phyloP scores from a whole-genome alignment of 768 basidiomycete species.

The Pleurotus salmoneostramineus region DNA sequence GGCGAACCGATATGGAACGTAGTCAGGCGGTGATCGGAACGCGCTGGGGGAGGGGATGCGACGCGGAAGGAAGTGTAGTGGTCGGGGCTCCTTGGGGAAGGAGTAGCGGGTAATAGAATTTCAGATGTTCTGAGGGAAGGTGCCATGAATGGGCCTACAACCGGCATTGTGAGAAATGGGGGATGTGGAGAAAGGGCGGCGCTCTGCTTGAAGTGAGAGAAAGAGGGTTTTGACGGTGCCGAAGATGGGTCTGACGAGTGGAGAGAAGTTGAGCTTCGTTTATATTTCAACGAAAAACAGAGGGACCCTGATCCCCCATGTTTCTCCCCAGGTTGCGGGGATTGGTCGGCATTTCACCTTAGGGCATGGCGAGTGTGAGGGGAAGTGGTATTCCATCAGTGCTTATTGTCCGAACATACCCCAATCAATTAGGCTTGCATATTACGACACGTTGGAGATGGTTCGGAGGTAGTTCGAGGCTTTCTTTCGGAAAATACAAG shows the following conservation, averaged over 20 bases:
- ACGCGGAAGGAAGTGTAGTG: constrained; percentile 3
- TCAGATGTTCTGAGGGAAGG: constrained; percentile 2
- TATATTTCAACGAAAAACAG: background rate
- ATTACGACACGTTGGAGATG: background rate
- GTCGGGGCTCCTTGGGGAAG: constrained; percentile 2
- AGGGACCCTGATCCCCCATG: constrained; percentile 1
- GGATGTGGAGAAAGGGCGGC: background rate
- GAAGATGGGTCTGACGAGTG: background rate
- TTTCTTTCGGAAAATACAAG: constrained; percentile 6
- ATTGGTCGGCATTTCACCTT: background rate
- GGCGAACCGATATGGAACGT: background rate
- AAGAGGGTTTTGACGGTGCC: background rate
- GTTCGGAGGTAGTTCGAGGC: constrained; percentile 1
- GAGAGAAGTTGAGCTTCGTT: background rate
- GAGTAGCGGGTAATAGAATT: background rate
- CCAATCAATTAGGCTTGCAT: constrained; percentile 4
- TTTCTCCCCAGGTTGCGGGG: constrained; percentile 3
- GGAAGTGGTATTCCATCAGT: background rate
- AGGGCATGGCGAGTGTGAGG: background rate
- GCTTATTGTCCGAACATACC: constrained; percentile 2
- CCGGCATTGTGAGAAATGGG: constrained; percentile 2
- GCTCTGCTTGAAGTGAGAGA: background rate
- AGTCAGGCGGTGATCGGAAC: background rate
- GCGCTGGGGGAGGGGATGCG: background rate
- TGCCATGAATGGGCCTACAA: constrained; percentile 6